phyloP scores from a whole-genome alignment of 2,329 filamentous ascomycete genomes.

The Alternaria gansuensis region DNA sequence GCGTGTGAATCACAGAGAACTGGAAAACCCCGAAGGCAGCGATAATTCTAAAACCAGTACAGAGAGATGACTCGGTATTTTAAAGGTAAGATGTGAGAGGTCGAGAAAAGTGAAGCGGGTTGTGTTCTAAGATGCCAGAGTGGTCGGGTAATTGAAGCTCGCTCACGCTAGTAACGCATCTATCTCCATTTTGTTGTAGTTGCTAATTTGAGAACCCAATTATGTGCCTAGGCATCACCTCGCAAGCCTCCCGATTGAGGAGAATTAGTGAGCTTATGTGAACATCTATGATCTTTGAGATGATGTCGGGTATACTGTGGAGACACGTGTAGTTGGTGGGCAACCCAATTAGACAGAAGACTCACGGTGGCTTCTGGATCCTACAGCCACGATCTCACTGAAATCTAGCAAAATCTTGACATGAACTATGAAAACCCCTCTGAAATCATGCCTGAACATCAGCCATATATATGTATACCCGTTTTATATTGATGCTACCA shows the following conservation, averaged over 20 bases:
- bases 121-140: conserved; percentile 22
- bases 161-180: conserved; percentile 11
- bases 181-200: conserved; percentile 14
- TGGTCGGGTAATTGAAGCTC: conserved; percentile 24
- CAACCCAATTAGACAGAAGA: no score
- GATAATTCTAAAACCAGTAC: background rate
- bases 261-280: conserved; percentile 28
- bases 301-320: background rate
- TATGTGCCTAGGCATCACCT: conserved; percentile 22
- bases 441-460: background rate
- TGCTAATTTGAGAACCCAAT: conserved; percentile 14
- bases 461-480: conserved; percentile 9
- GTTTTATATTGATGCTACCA: conserved; percentile 18
- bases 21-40: background rate
- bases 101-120: conserved; percentile 20
- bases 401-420: background rate
- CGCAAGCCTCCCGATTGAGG: conserved; percentile 25
- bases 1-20: background rate
- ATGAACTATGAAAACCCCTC: background rate
- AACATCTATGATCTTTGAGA: conserved; percentile 8
- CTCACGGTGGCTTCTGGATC: background rate
- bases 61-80: conserved; percentile 6
- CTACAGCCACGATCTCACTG: background rate
- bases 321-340: no score
- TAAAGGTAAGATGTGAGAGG: conserved; percentile 23